Percentiles rank a stretch among this genome's conserved stretches.
Conservation (phyloP, 202 grass and related monocot species). For the Bolboschoenoplectus hybrid region DNA sequence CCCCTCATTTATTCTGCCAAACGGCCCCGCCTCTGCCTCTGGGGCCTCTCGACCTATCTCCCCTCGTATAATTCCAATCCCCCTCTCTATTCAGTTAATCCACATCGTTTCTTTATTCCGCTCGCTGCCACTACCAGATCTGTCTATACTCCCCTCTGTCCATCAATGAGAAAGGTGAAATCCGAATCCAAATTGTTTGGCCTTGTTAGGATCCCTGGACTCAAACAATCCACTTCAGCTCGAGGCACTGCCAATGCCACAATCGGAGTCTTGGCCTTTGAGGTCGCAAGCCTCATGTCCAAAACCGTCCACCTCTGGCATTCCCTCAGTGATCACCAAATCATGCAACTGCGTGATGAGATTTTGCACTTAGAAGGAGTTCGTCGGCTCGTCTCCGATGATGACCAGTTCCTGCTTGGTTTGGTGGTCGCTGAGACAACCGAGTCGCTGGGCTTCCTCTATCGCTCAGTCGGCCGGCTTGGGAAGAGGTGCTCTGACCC, state of each 20-base stretch:
- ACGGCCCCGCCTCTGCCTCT: background rate
- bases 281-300: slow-evolving; percentile 68
- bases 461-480: slow-evolving; percentile 42
- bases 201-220: slow-evolving; percentile 29
- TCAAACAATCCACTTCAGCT: background rate
- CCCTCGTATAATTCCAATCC: slow-evolving; percentile 20
- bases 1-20: slow-evolving; percentile 26
- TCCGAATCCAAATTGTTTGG: slow-evolving; percentile 45
- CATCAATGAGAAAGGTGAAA: slow-evolving; percentile 46
- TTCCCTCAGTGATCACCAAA: slow-evolving; percentile 45
- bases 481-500: slow-evolving; percentile 55
- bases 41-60: slow-evolving; percentile 14
- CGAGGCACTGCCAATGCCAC: slow-evolving; percentile 33
- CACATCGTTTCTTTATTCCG: background rate
- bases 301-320: slow-evolving; percentile 62
- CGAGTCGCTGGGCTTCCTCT: slow-evolving; percentile 37
- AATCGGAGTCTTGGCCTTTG: slow-evolving; percentile 57
- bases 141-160: background rate
- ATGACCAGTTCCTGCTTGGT: slow-evolving; percentile 53
- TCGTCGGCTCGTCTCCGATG: slow-evolving; percentile 55
- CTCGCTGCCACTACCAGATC: slow-evolving; percentile 25
- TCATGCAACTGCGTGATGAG: slow-evolving; percentile 44
- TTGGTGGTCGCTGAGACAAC: slow-evolving; percentile 60
- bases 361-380: slow-evolving; percentile 62
- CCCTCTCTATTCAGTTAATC: background rate